Percentiles rank a stretch among this genome's conserved stretches.
phyloP scores from a whole-genome alignment of 768 basidiomycete genomes.

The Pulveroboletus frians region DNA sequence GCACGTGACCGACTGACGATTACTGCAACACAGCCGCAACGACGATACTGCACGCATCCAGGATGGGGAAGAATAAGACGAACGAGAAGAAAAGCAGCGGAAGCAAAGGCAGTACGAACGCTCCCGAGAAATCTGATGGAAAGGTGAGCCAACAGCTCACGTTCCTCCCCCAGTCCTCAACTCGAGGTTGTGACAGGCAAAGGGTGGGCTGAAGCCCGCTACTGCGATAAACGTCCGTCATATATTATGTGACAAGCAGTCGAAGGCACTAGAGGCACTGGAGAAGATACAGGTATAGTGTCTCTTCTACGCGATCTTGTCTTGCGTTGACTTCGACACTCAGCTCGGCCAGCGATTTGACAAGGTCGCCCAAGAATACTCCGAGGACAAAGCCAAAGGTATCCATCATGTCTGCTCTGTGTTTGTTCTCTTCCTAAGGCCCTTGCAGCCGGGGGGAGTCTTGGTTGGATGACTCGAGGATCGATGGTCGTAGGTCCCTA shows the following conservation, averaged over 20 bases:
- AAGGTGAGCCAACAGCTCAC: conserved; percentile 19
- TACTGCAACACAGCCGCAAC: conserved; percentile 9
- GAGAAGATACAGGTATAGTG: conserved; percentile 66
- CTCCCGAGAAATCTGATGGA: conserved; percentile 16
- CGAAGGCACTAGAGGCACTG: conserved; percentile 71
- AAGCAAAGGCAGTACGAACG: conserved; percentile 14
- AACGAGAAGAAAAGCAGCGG: conserved; percentile 21
- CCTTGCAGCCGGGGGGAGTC: conserved; percentile 66
- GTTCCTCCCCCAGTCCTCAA: background rate
- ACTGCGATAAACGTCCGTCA: conserved; percentile 83
- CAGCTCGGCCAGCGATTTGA: conserved; percentile 80
- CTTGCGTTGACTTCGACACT: background rate
- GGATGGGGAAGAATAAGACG: conserved; percentile 29
- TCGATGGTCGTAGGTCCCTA: conserved; percentile 65
- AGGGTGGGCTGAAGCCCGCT: conserved; percentile 66
- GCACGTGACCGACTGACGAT: conserved; percentile 13
- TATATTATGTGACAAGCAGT: conserved; percentile 84
- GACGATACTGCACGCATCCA: background rate
- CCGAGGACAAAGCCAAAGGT: conserved; percentile 90
- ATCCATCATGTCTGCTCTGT: background rate
- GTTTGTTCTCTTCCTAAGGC: conserved; percentile 2
- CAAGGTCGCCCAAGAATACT: conserved; percentile 86
- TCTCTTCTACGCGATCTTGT: background rate
- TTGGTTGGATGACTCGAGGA: conserved; percentile 84
- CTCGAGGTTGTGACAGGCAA: conserved; percentile 34